Conservation (phyloP, 1,139 yeast species). For the Saccharomycopsis crataegensis region DNA sequence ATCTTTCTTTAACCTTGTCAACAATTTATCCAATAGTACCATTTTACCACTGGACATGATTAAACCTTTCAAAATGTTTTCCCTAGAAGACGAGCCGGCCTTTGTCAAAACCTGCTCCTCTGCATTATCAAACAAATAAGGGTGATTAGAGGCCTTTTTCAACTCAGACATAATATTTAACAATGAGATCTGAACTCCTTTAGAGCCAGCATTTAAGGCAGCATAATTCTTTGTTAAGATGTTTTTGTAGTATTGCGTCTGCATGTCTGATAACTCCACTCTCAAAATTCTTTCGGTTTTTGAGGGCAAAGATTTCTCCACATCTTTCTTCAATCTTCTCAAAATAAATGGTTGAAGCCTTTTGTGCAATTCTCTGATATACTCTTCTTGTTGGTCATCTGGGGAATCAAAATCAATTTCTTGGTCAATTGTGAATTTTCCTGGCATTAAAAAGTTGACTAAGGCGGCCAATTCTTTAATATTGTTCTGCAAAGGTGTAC, state of each 20-base stretch:
- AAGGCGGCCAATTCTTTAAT: slow-evolving; percentile 92
- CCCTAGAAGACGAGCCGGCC: slow-evolving; percentile 64
- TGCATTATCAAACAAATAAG: slow-evolving; percentile 89
- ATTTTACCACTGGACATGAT: slow-evolving; percentile 98
- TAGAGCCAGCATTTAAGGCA: slow-evolving; percentile 80
- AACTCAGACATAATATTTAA: slow-evolving; percentile 91
- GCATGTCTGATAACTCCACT: slow-evolving; percentile 91
- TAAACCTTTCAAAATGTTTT: slow-evolving; percentile 77
- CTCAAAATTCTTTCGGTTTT: slow-evolving; percentile 91
- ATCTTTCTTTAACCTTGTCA: slow-evolving; percentile 78
- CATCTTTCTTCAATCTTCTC: slow-evolving; percentile 92
- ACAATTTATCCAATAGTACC: slow-evolving; percentile 86
- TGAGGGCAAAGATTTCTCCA: slow-evolving; percentile 90
- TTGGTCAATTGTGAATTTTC: slow-evolving; percentile 79
- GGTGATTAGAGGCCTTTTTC: slow-evolving; percentile 95
- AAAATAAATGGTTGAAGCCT: slow-evolving; percentile 86
- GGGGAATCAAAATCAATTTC: slow-evolving; percentile 93
- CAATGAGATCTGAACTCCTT: slow-evolving; percentile 76
- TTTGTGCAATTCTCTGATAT: slow-evolving; percentile 76
- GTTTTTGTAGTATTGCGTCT: slow-evolving; percentile 90
- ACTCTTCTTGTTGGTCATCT: slow-evolving; percentile 77
- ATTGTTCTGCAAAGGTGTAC: slow-evolving; percentile 96
- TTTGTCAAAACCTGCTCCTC: slow-evolving; percentile 73
- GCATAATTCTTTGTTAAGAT: slow-evolving; percentile 85
- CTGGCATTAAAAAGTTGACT: slow-evolving; percentile 94